phyloP scores from a whole-genome alignment of 495 filamentous ascomycete genomes.

The Xylaria grammica region DNA sequence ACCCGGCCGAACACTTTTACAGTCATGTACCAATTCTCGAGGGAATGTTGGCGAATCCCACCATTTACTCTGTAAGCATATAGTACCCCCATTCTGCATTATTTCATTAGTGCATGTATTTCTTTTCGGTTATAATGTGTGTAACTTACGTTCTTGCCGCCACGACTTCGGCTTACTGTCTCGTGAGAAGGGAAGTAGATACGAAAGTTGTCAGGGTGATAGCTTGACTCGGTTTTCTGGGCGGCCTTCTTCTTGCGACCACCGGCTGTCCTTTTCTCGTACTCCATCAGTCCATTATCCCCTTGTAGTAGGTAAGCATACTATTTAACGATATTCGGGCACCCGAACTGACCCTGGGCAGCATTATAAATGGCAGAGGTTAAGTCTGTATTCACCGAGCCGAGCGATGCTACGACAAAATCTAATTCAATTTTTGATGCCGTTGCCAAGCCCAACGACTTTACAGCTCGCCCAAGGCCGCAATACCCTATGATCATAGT shows the following conservation, averaged over 20 bases:
- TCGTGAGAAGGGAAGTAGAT: conserved; percentile 84
- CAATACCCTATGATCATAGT: conserved; percentile 52
- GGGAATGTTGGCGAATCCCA: conserved; percentile 73
- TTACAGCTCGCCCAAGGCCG: conserved; percentile 68
- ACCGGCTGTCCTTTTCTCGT: conserved; percentile 48
- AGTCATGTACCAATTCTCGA: conserved; percentile 71
- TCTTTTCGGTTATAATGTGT: neutral
- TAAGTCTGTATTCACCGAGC: conserved; percentile 70
- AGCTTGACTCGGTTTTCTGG: conserved; percentile 31
- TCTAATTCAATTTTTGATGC: conserved; percentile 60
- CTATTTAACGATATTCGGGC: neutral
- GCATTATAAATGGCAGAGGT: conserved; percentile 76
- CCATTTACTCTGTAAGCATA: conserved; percentile 75
- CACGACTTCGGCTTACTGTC: conserved; percentile 69
- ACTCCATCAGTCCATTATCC: conserved; percentile 64
- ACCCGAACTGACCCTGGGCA: conserved; percentile 62
- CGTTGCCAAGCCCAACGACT: conserved; percentile 58
- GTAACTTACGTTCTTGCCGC: conserved; percentile 53
- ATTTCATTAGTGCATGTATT: conserved; percentile 9
- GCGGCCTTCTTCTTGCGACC: conserved; percentile 38
- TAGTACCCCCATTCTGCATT: conserved; percentile 69
- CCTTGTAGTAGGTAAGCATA: conserved; percentile 44
- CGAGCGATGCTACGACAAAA: conserved; percentile 76
- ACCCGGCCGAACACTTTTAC: conserved; percentile 65
- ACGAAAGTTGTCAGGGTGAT: conserved; percentile 60